phyloP scores from a whole-genome alignment of 257 asterid genomes.

The Nicotiana tomentosiformis region DNA sequence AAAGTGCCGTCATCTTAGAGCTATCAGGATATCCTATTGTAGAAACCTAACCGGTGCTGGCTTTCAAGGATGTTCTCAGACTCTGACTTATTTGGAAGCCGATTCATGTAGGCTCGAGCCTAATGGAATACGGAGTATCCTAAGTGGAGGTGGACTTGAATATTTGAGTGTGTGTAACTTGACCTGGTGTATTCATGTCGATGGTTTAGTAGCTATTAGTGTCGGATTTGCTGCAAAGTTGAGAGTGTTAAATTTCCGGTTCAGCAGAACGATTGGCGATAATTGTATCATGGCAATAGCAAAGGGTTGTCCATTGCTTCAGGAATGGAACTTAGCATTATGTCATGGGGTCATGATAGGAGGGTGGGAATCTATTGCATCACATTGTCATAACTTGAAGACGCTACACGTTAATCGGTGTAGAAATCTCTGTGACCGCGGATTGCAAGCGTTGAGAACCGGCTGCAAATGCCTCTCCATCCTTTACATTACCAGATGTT shows the following conservation, averaged over 20 bases:
- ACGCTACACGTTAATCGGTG: constrained; percentile 67
- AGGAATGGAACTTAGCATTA: constrained; percentile 67
- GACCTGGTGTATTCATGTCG: constrained; percentile 40
- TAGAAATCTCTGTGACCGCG: constrained; percentile 44
- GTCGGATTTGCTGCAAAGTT: constrained; percentile 30
- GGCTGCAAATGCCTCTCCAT: constrained; percentile 49
- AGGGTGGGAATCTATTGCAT: constrained; percentile 60
- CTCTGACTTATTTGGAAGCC: constrained; percentile 48
- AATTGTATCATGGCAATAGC: constrained; percentile 43
- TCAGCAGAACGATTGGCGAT: constrained; percentile 50
- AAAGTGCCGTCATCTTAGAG: constrained; percentile 44
- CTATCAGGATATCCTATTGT: constrained; percentile 60
- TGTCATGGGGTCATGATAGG: constrained; percentile 44
- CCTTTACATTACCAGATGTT: constrained; percentile 39
- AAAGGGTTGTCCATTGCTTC: constrained; percentile 47
- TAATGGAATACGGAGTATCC: constrained; percentile 45
- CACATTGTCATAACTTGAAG: constrained; percentile 39
- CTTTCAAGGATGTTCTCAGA: constrained; percentile 51
- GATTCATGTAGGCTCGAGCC: constrained; percentile 59
- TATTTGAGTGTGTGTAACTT: constrained; percentile 48
- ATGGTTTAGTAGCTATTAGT: constrained; percentile 34
- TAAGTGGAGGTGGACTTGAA: constrained; percentile 71
- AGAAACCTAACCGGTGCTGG: constrained; percentile 53
- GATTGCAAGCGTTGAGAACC: constrained; percentile 44
- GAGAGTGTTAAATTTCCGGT: constrained; percentile 51